Base-by-base conservation (phyloP, 805 yeast species). In the Dipodascus geniculatus region DNA sequence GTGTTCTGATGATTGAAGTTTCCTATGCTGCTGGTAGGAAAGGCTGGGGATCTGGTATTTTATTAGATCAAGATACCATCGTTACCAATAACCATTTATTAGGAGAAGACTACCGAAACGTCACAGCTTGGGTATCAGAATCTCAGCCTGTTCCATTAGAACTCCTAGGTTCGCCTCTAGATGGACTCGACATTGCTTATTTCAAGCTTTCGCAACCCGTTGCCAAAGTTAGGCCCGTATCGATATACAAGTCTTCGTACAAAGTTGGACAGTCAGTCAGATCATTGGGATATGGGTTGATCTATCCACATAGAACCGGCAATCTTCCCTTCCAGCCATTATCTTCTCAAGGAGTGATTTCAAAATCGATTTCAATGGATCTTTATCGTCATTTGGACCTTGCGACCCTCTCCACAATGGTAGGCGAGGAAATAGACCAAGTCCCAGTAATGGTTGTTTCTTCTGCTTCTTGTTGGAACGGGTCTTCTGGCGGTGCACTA, bases 401-500 rank as follows among this genome's bases (percentile, higher is more conserved):
- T 20, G 49, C 31, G 3, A 47, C 49, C 4, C 24, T 22, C 11
- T 47, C 49, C 4, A 8, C 49, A 3, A 17, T 44, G 3, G 52
- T 23, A 2, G 23, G 57, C 3, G 24, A 48, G 3, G 51, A 49
- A 17, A 2, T 22, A 20, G 11, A 33, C 16, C 28, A 42, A 42
- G 48, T 54, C 55, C 23, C 51, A 6, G 62, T 58, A 1, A 61
- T 68, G 68, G 52, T 65, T 6, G 60, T 68, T 2, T 53, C 65
- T 11, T 58, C 68, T 1, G 66, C 72, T 1, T 63, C 65, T 22
- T 68, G 72, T 59, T 68, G 72, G 72, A 68, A 68, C 33, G 72
- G 72, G 1, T 67, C 71, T 19, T 67, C 71, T 8, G 72, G 72
- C 3, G 72, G 72, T 4, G 70, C 63, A 0, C 56, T 68, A 3